Evolutionary conservation across 257 asterid species (phyloP).

Genomic region (Jacaranda copaia): DNA sequence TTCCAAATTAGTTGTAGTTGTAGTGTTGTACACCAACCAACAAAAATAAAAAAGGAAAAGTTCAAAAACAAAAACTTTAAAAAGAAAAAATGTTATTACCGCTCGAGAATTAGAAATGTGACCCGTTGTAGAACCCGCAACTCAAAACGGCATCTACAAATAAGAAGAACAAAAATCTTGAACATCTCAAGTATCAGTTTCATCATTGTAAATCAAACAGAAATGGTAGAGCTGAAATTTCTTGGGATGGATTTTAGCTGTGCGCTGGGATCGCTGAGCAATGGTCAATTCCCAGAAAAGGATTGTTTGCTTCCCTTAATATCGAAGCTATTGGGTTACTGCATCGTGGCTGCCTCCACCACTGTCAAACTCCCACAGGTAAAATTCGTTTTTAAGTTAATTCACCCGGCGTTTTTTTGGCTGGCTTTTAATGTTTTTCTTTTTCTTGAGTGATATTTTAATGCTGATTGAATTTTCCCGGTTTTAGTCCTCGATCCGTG

Average conservation of each 20-base stretch:
- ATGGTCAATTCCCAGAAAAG: conserved; percentile 85
- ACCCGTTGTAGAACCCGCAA: conserved; percentile 30
- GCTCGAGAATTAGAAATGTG: neutral
- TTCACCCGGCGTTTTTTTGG: neutral
- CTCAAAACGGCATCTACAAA: neutral
- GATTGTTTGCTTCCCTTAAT: conserved; percentile 91
- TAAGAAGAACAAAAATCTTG: neutral
- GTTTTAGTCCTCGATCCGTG: conserved; percentile 29
- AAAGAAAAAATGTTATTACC: neutral
- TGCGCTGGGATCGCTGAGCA: conserved; percentile 73
- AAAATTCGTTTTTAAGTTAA: neutral
- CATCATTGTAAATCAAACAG: neutral
- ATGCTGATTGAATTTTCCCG: neutral
- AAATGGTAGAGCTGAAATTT: conserved; percentile 74
- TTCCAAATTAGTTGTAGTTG: no score
- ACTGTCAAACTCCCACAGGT: conserved; percentile 99
- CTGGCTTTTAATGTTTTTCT: conserved; percentile 2
- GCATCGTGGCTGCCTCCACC: conserved; percentile 95
- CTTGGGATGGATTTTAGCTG: conserved; percentile 93
- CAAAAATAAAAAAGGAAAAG: no score
- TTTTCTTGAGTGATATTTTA: neutral
- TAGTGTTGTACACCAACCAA: no score
- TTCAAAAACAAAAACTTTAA: no score
- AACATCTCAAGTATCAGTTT: neutral
- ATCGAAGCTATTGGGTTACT: conserved; percentile 90